Percentiles rank a stretch among this genome's conserved stretches.
Evolutionary conservation across 495 filamentous ascomycete species (phyloP).

Genomic region (Glonium stellatum): DNA sequence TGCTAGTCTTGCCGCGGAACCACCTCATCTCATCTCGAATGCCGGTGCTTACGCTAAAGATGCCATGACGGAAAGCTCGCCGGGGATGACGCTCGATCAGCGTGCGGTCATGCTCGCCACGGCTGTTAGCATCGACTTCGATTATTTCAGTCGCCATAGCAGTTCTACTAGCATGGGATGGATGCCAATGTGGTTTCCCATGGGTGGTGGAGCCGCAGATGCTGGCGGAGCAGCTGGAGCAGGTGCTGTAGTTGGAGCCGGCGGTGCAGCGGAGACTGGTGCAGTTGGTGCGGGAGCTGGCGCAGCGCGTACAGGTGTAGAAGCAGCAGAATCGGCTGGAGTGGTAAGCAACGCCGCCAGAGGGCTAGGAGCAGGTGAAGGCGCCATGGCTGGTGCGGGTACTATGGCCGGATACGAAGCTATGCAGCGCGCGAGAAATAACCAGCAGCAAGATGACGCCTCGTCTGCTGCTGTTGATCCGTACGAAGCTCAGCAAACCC

Average conservation of each 20-base stretch:
- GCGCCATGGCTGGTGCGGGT: slow-evolving; percentile 46
- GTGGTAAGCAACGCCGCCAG: slow-evolving; percentile 41
- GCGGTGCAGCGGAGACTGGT: slow-evolving; percentile 38
- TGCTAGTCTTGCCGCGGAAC: slow-evolving; percentile 42
- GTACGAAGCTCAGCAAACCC: not conserved
- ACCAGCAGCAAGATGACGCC: not conserved
- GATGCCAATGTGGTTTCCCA: slow-evolving; percentile 54
- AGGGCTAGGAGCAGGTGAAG: slow-evolving; percentile 38
- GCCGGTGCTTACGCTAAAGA: not conserved
- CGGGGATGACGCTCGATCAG: slow-evolving; percentile 63
- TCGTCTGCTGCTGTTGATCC: slow-evolving; percentile 5
- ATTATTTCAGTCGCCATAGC: slow-evolving; percentile 63
- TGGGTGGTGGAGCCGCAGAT: slow-evolving; percentile 45
- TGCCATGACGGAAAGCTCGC: slow-evolving; percentile 1
- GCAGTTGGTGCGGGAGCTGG: slow-evolving; percentile 38
- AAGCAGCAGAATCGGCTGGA: slow-evolving; percentile 36
- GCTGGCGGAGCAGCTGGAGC: slow-evolving; percentile 37
- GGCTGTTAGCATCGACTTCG: slow-evolving; percentile 64
- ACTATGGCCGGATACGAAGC: slow-evolving; percentile 59
- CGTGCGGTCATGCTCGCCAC: slow-evolving; percentile 66
- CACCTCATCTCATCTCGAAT: slow-evolving; percentile 38
- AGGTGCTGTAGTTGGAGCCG: too few species aligned
- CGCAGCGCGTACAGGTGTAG: slow-evolving; percentile 38
- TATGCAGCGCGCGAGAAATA: slow-evolving; percentile 45
- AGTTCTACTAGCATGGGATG: slow-evolving; percentile 43